Conservation (phyloP, 2,329 filamentous ascomycete genomes). For the Alternaria sp. region DNA sequence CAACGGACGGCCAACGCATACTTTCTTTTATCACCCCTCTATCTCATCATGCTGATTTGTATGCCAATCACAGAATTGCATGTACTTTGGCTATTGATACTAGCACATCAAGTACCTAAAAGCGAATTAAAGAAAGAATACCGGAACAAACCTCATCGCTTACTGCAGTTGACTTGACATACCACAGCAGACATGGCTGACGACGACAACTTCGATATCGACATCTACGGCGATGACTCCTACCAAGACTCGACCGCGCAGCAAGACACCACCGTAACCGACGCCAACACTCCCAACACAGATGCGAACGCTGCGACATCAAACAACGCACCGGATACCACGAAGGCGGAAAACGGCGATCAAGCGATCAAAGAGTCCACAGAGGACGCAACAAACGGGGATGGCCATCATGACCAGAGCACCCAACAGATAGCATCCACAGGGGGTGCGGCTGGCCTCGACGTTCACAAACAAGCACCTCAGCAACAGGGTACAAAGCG, state of each 20-base stretch:
- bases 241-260: slow-evolving; percentile 36
- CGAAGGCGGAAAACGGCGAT: slow-evolving; percentile 16
- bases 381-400: slow-evolving; percentile 28
- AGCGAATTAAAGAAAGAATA: slow-evolving; percentile 46
- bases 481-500: slow-evolving; percentile 67
- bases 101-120: slow-evolving; percentile 48
- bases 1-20: slow-evolving; percentile 17
- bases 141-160: slow-evolving; percentile 31
- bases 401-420: slow-evolving; percentile 35
- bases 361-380: slow-evolving; percentile 28
- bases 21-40: slow-evolving; percentile 19
- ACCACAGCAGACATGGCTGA: slow-evolving; percentile 56
- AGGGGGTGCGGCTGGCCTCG: slow-evolving; percentile 47
- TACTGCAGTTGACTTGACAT: slow-evolving; percentile 33
- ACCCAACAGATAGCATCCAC: slow-evolving; percentile 55
- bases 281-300: slow-evolving; percentile 37
- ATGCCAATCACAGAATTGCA: slow-evolving; percentile 43
- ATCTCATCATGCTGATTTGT: slow-evolving; percentile 46
- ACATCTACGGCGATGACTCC: slow-evolving; percentile 70
- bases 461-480: slow-evolving; percentile 52
- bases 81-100: slow-evolving; percentile 47
- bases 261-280: slow-evolving; percentile 33
- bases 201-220: slow-evolving; percentile 74
- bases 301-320: slow-evolving; percentile 34
- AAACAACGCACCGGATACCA: slow-evolving; percentile 17